Percentiles rank a stretch among this genome's conserved stretches.
phyloP scores from a whole-genome alignment of 1,139 yeast species.

The Pneumocystis canis region DNA sequence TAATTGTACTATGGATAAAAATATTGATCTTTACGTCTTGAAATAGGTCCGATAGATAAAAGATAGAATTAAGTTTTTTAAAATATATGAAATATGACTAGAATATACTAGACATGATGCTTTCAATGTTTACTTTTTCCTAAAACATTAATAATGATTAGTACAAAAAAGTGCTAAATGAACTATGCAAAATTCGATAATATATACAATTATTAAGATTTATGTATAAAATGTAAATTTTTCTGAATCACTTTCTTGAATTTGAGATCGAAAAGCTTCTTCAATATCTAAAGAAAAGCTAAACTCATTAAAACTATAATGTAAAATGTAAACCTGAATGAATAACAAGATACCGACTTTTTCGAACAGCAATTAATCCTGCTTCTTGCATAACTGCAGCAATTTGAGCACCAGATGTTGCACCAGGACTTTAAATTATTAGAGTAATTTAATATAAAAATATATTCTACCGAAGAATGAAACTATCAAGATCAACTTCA shows the following conservation, averaged over 20 bases:
- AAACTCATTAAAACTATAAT: background rate
- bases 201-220: background rate
- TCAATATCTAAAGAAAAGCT: conserved; percentile 69
- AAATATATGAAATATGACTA: background rate
- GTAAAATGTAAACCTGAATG: conserved; percentile 3
- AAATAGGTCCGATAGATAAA: too few species aligned
- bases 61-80: too few species aligned
- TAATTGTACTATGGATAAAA: background rate
- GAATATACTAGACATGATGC: background rate
- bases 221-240: conserved; percentile 94
- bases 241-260: conserved; percentile 92
- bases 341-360: conserved; percentile 88
- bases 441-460: background rate
- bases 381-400: conserved; percentile 99
- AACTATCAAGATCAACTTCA: conserved; percentile 87
- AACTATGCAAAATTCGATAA: background rate
- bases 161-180: background rate
- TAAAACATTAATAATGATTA: background rate
- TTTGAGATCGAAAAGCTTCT: conserved; percentile 94
- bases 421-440: conserved; percentile 44
- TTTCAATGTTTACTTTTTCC: background rate
- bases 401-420: conserved; percentile 91
- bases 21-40: too few species aligned
- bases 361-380: conserved; percentile 93
- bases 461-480: conserved; percentile 47